Evolutionary conservation across 2,329 filamentous ascomycete species (phyloP).

Genomic region (Achaetomium macrosporum): DNA sequence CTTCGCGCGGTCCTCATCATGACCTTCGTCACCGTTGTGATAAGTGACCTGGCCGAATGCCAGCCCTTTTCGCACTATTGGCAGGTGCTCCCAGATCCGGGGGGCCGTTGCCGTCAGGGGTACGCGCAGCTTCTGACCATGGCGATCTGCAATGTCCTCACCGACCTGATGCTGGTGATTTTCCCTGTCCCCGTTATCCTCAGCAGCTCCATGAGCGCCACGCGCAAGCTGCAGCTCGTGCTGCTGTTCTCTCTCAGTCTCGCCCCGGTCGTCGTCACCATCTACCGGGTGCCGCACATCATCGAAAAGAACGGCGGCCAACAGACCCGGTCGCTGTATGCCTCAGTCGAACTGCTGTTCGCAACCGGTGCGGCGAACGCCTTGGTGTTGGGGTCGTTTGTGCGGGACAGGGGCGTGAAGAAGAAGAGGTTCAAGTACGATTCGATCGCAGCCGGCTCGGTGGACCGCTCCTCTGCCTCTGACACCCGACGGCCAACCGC

Average conservation of each 20-base stretch:
- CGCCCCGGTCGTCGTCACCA: slow-evolving; percentile 70
- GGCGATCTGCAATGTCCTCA: slow-evolving; percentile 82
- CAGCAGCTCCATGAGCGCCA: slow-evolving; percentile 66
- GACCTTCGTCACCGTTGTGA: slow-evolving; percentile 76
- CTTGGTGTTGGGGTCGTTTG: slow-evolving; percentile 85
- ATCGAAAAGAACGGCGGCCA: slow-evolving; percentile 66
- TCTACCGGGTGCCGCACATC: slow-evolving; percentile 75
- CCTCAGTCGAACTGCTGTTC: slow-evolving; percentile 84
- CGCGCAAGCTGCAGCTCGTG: slow-evolving; percentile 73
- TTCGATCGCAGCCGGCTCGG: slow-evolving; percentile 56
- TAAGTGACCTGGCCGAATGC: slow-evolving; percentile 80
- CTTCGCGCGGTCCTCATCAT: slow-evolving; percentile 69
- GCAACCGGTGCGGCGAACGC: slow-evolving; percentile 83
- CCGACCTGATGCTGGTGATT: slow-evolving; percentile 77
- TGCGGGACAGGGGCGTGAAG: slow-evolving; percentile 84
- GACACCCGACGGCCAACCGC: slow-evolving; percentile 43
- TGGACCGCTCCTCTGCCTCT: slow-evolving; percentile 42
- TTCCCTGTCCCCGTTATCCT: slow-evolving; percentile 89
- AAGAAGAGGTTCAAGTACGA: slow-evolving; percentile 73
- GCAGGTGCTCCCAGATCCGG: slow-evolving; percentile 82
- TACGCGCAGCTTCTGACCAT: slow-evolving; percentile 84
- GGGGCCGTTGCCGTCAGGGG: slow-evolving; percentile 76
- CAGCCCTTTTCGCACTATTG: slow-evolving; percentile 68
- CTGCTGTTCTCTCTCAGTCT: slow-evolving; percentile 81
- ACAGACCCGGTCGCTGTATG: slow-evolving; percentile 81